phyloP scores from a whole-genome alignment of 768 basidiomycete species.

The Hericium rajendrae region DNA sequence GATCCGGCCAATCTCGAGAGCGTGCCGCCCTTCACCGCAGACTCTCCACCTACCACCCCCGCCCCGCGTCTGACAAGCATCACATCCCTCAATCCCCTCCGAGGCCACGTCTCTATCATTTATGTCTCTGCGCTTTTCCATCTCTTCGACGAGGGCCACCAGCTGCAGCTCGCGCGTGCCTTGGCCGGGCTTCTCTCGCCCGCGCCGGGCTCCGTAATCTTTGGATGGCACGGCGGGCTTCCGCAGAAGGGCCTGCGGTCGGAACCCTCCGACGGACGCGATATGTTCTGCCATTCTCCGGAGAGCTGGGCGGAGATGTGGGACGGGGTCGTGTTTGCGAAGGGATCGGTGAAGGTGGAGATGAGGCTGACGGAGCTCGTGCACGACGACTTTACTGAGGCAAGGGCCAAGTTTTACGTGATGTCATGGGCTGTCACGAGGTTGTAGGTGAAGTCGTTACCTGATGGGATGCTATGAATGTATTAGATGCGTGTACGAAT shows the following conservation, averaged over 20 bases:
- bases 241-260: conserved; percentile 22
- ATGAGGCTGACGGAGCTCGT: conserved; percentile 2
- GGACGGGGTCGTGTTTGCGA: conserved; percentile 27
- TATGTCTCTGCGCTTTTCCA: conserved; percentile 41
- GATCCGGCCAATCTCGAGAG: conserved; percentile 31
- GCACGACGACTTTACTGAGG: neutral
- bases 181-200: conserved; percentile 34
- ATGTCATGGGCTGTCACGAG: neutral
- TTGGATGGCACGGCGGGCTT: conserved; percentile 30
- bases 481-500: neutral
- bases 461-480: neutral
- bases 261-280: neutral
- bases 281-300: conserved; percentile 25
- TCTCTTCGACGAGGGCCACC: conserved; percentile 32
- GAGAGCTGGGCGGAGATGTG: conserved; percentile 29
- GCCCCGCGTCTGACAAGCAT: conserved; percentile 22
- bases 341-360: conserved; percentile 24
- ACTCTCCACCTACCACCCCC: conserved; percentile 12
- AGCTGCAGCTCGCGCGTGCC: conserved; percentile 30
- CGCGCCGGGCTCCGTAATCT: conserved; percentile 35
- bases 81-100: conserved; percentile 32
- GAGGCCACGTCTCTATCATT: conserved; percentile 36
- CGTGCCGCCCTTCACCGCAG: conserved; percentile 16
- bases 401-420: neutral
- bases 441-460: conserved; percentile 5